Conservation (phyloP, 495 filamentous ascomycete species). For the Penicillium robsamsonii region DNA sequence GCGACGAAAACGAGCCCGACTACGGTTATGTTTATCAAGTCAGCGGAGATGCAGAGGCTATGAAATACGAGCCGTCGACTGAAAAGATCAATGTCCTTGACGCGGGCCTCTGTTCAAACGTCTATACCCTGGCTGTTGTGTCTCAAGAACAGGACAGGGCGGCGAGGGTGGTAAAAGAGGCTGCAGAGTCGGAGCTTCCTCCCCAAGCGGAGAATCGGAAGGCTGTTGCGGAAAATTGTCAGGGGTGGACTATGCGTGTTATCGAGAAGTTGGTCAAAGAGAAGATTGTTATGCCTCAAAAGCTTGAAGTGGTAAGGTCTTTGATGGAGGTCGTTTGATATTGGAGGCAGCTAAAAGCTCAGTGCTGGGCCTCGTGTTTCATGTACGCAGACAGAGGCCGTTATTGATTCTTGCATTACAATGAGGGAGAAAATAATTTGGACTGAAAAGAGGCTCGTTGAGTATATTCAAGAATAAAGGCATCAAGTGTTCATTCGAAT, state of each 20-base stretch:
- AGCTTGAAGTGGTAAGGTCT: slow-evolving; percentile 19
- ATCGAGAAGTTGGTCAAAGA: slow-evolving; percentile 18
- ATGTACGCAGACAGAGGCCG: neutral
- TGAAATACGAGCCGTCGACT: slow-evolving; percentile 23
- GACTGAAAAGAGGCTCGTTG: slow-evolving; percentile 7
- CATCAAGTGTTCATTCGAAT: slow-evolving; percentile 22
- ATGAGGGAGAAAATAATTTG: neutral
- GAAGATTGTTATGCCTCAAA: slow-evolving; percentile 18
- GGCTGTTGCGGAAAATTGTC: slow-evolving; percentile 26
- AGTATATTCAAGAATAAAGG: slow-evolving; percentile 22
- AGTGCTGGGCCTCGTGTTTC: neutral
- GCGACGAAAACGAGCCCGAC: slow-evolving; percentile 19
- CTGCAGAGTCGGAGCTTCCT: slow-evolving; percentile 19
- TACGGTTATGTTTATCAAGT: slow-evolving; percentile 18
- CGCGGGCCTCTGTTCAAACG: neutral
- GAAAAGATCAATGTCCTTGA: slow-evolving; percentile 3
- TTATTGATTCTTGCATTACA: neutral
- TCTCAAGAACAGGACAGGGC: slow-evolving; percentile 12
- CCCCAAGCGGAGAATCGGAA: slow-evolving; percentile 16
- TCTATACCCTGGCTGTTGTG: slow-evolving; percentile 16
- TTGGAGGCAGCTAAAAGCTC: neutral
- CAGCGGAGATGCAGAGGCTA: slow-evolving; percentile 23
- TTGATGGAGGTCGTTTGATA: slow-evolving; percentile 20
- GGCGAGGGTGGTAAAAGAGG: slow-evolving; percentile 7
- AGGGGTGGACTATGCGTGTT: slow-evolving; percentile 24